phyloP scores from a whole-genome alignment of 257 asterid genomes.

The Scutellaria galericulata region DNA sequence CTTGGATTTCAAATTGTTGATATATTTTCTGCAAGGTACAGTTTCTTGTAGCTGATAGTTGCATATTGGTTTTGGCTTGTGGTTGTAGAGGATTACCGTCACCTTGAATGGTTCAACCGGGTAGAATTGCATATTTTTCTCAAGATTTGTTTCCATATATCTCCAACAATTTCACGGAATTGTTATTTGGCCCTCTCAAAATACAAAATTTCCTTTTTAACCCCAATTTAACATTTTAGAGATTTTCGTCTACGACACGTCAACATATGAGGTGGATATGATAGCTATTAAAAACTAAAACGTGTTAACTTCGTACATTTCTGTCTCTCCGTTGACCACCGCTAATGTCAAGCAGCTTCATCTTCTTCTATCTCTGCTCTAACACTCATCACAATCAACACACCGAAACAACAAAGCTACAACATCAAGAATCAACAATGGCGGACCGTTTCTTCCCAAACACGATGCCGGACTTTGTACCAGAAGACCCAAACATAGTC shows the following conservation, averaged over 20 bases:
- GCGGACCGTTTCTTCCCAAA: conserved; percentile 65
- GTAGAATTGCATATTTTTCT: conserved; percentile 13
- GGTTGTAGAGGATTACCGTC: not conserved
- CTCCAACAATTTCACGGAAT: not conserved
- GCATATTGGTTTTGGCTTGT: not conserved
- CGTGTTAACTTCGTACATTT: conserved; percentile 20
- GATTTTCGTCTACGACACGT: conserved; percentile 10
- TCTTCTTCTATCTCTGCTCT: not conserved
- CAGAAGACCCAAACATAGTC: conserved; percentile 43
- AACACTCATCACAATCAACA: not conserved
- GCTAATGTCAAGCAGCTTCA: not conserved
- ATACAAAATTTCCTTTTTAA: too few species aligned
- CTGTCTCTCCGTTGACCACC: conserved; percentile 20
- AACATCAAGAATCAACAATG: conserved; percentile 40
- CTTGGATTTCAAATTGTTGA: not conserved
- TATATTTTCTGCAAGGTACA: too few species aligned
- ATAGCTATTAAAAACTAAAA: not conserved
- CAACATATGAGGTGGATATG: conserved; percentile 3
- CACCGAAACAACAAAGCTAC: not conserved
- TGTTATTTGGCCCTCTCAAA: too few species aligned
- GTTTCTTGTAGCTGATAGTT: not conserved
- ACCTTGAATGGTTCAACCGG: conserved; percentile 33
- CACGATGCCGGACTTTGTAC: conserved; percentile 68
- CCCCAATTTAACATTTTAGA: too few species aligned
- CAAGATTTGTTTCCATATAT: not conserved